phyloP scores from a whole-genome alignment of 2,329 filamentous ascomycete genomes.

The Colletotrichum musicola region DNA sequence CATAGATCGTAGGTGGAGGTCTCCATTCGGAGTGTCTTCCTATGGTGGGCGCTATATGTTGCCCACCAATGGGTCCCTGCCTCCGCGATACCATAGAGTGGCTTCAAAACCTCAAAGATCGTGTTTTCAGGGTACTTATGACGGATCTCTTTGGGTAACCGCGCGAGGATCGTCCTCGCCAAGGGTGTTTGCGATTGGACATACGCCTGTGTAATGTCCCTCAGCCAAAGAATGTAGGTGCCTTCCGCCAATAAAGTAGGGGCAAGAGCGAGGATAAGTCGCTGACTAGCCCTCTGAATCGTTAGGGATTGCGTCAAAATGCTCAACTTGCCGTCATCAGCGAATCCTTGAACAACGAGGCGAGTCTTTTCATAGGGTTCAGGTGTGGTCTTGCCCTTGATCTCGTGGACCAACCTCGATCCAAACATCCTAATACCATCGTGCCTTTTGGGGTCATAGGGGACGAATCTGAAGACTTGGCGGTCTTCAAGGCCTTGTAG shows the following conservation, averaged over 20 bases:
- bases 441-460: neutral
- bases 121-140: neutral
- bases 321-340: neutral
- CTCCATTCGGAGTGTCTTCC: neutral
- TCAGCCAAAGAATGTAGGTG: neutral
- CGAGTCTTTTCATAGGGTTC: neutral
- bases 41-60: neutral
- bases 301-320: neutral
- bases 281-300: neutral
- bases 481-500: neutral
- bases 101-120: neutral
- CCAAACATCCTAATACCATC: neutral
- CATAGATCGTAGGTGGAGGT: neutral
- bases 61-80: conserved; percentile 2
- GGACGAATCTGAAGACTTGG: neutral
- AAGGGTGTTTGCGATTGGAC: neutral
- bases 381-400: neutral
- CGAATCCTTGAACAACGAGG: neutral
- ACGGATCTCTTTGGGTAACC: neutral
- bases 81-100: neutral
- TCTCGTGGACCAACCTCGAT: neutral
- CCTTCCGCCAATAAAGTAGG: fast-evolving
- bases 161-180: neutral
- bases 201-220: neutral
- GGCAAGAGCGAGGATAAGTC: neutral